Evolutionary conservation across 2,329 filamentous ascomycete species (phyloP), one percentile per base, ranked within the genome.

Genomic region (Xylariaceae sp.): DNA sequence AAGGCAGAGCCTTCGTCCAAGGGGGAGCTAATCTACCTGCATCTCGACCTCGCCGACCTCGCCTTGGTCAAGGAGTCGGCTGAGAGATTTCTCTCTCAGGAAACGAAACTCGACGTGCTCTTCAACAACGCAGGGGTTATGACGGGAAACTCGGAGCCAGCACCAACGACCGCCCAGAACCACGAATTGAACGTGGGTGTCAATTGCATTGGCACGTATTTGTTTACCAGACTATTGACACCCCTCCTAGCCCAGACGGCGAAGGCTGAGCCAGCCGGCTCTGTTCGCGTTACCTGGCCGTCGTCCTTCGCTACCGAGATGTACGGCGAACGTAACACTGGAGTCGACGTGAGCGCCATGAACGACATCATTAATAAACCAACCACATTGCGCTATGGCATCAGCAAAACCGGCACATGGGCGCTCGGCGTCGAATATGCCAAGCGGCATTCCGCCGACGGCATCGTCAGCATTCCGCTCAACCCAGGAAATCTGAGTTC

Each of bases 181-280:
- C 61, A 64, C 52, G 65, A 67, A 48, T 50, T 61, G 16, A 62
- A 66, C 42, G 51, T 67, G 3, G 65, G 63, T n/a, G 49, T 59
- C 16, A 67, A 67, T 37, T 48, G 42, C 13, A 41, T 67, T 6
- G 65, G 56, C 1, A 55, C 60, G 2, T 63, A 62, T 41, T 53
- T 66, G 13, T 59, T 67, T 32, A 65, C 61, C 12, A 54, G 60
- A 18, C 57, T 65, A 12, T 58, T 67, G 9, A 60, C 45, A 1
- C 62, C 63, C 1, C 19, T 49, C 2, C 53, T 67, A 0, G 54
- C 36, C 0, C 44, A 42, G 2, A 63, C 63, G 6, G 63, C 63
- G 2, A 50, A 45, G 18, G 18, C 30, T 1, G 55, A 52, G 37
- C 32, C 42, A 1, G 41, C 49, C 5, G 51, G 60, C 5, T 7